phyloP scores from a whole-genome alignment of 2,329 filamentous ascomycete species.

The Colletotrichum salicis region DNA sequence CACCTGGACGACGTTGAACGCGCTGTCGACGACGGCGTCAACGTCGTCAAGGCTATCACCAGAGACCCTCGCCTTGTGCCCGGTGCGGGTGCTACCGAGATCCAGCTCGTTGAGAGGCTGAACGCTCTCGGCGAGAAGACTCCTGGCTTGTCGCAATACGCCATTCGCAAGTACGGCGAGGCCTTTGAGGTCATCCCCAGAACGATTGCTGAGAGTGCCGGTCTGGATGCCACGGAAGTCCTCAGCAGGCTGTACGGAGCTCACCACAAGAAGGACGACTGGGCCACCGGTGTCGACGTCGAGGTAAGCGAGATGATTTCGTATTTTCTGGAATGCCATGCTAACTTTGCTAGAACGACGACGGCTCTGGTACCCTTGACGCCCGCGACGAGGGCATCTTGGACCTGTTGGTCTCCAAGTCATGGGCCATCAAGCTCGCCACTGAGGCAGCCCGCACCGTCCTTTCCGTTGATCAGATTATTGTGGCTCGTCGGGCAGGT shows the following conservation, averaged over 20 bases:
- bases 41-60: slow-evolving; percentile 98
- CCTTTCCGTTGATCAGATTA: slow-evolving; percentile 97
- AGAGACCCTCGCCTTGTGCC: slow-evolving; percentile 91
- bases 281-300: slow-evolving; percentile 93
- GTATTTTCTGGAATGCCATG: background rate
- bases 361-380: slow-evolving; percentile 84
- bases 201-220: slow-evolving; percentile 92
- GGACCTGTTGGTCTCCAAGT: slow-evolving; percentile 90
- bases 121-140: slow-evolving; percentile 92
- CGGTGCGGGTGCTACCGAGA: slow-evolving; percentile 92
- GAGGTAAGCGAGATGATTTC: slow-evolving; percentile 64
- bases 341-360: slow-evolving; percentile 68
- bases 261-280: slow-evolving; percentile 87
- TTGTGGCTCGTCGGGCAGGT: slow-evolving; percentile 95
- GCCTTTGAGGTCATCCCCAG: slow-evolving; percentile 97
- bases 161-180: slow-evolving; percentile 96
- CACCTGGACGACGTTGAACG: slow-evolving; percentile 97
- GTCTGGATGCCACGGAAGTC: slow-evolving; percentile 96
- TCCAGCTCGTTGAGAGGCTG: slow-evolving; percentile 93
- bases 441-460: slow-evolving; percentile 95
- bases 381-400: slow-evolving; percentile 89
- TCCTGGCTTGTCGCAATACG: slow-evolving; percentile 91
- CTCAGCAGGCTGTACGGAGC: slow-evolving; percentile 92
- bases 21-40: slow-evolving; percentile 97
- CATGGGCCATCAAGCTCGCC: slow-evolving; percentile 96